A percentile compares a stretch with the other conserved stretches of the same genome.
These are phyloP conservation scores for Phytophthora hybrid DNA, from an alignment of 352 stramenopile species.

Conservation along the genomic window DNA sequence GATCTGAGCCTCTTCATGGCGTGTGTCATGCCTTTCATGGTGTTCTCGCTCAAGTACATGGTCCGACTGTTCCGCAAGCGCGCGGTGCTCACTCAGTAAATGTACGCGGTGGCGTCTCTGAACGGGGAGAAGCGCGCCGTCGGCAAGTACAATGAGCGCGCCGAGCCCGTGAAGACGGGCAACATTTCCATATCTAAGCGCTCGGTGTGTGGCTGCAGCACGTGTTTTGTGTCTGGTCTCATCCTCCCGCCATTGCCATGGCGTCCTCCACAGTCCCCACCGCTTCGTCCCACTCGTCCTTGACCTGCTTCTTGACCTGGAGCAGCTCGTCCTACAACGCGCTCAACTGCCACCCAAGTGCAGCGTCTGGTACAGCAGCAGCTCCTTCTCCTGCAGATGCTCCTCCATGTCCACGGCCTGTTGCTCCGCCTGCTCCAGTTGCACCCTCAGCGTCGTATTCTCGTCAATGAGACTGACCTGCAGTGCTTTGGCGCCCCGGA, in stretches of 20 bases:
- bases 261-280: slow-evolving; percentile 45
- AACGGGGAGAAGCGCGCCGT: slow-evolving; percentile 45
- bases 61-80: slow-evolving; percentile 33
- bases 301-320: slow-evolving; percentile 64
- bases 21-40: slow-evolving; percentile 49
- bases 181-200: slow-evolving; percentile 28
- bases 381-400: slow-evolving; percentile 66
- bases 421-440: slow-evolving; percentile 59
- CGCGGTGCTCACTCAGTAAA: slow-evolving; percentile 32
- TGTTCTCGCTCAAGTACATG: slow-evolving; percentile 40
- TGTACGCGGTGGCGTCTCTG: slow-evolving; percentile 48
- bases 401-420: slow-evolving; percentile 57
- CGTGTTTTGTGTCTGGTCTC: slow-evolving; percentile 56
- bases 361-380: slow-evolving; percentile 66
- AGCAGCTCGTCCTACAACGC: slow-evolving; percentile 71
- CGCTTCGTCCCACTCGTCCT: slow-evolving; percentile 44
- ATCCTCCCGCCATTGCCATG: slow-evolving; percentile 55
- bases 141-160: slow-evolving; percentile 41
- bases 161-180: slow-evolving; percentile 28
- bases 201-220: slow-evolving; percentile 53
- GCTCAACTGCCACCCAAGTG: slow-evolving; percentile 44
- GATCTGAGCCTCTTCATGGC: slow-evolving; percentile 53
- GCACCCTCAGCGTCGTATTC: slow-evolving; percentile 63
- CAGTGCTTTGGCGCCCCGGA: slow-evolving; percentile 57
- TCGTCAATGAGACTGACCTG: slow-evolving; percentile 81